Percentiles rank a stretch among this genome's conserved stretches.
phyloP scores from a whole-genome alignment of 768 basidiomycete genomes.

The Calocera cornea region DNA sequence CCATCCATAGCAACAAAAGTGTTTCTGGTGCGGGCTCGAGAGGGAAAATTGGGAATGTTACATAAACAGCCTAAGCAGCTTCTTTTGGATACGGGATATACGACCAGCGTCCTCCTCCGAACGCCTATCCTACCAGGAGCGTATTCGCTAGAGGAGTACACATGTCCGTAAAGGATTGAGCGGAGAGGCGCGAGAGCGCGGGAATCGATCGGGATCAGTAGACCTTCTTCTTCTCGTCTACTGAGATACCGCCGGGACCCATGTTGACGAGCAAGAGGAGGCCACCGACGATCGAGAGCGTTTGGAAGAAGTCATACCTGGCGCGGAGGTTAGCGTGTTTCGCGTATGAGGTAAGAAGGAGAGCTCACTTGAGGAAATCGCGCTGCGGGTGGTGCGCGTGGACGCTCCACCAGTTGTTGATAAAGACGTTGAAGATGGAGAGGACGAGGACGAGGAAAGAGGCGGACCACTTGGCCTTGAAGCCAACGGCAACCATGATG shows the following conservation, averaged over 20 bases:
- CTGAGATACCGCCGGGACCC: constrained; percentile 93
- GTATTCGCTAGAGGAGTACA: background rate
- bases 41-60: too few relatives aligned
- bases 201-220: constrained; percentile 37
- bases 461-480: constrained; percentile 99
- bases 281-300: constrained; percentile 93
- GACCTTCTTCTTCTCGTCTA: constrained; percentile 99
- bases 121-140: too few relatives aligned
- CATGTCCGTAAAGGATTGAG: background rate
- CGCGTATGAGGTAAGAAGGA: background rate
- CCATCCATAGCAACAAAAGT: too few relatives aligned
- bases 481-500: constrained; percentile 91
- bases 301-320: constrained; percentile 99
- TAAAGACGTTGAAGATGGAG: constrained; percentile 91
- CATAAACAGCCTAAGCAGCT: too few relatives aligned
- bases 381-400: constrained; percentile 85
- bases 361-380: constrained; percentile 87
- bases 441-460: constrained; percentile 85
- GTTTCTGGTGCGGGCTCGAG: too few relatives aligned
- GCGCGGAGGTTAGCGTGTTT: constrained; percentile 17
- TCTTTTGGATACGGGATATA: too few relatives aligned
- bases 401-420: constrained; percentile 98
- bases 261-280: constrained; percentile 95
- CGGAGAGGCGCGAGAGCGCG: background rate
- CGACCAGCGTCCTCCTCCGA: too few relatives aligned